Evolutionary conservation across 2,329 filamentous ascomycete genomes (phyloP).

Genomic region (Diaporthe vaccinii): DNA sequence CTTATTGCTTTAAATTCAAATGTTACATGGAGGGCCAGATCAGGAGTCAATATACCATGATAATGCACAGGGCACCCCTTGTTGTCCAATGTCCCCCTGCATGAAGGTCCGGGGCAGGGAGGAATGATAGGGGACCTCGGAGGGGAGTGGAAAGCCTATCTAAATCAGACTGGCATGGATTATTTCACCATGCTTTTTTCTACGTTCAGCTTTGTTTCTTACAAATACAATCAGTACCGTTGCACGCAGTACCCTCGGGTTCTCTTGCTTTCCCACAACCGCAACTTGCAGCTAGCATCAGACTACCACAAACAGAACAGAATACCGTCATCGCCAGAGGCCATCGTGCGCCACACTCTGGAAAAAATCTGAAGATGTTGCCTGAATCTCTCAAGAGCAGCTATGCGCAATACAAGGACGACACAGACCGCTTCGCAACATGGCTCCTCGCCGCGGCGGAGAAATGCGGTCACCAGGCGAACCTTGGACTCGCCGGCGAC

Average conservation of each 20-base stretch:
- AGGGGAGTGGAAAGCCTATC: too few relatives aligned
- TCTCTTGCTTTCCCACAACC: too few relatives aligned
- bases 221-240: too few relatives aligned
- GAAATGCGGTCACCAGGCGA: background rate
- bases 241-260: too few relatives aligned
- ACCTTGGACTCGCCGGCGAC: background rate
- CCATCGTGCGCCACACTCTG: background rate
- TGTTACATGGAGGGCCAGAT: background rate
- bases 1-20: background rate
- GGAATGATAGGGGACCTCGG: too few relatives aligned
- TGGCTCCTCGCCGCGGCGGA: slow-evolving; percentile 9
- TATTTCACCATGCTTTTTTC: too few relatives aligned
- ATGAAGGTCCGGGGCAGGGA: too few relatives aligned
- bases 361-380: background rate
- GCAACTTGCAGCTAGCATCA: too few relatives aligned
- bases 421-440: slow-evolving; percentile 18
- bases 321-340: background rate
- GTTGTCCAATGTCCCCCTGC: background rate
- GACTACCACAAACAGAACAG: background rate
- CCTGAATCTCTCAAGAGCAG: slow-evolving; percentile 5
- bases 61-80: background rate
- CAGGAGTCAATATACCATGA: background rate
- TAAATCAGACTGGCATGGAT: too few relatives aligned
- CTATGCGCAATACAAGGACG: slow-evolving; percentile 18
- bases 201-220: too few relatives aligned